Evolutionary conservation across 805 yeast species (phyloP).

Genomic region (Saturnispora bothae): DNA sequence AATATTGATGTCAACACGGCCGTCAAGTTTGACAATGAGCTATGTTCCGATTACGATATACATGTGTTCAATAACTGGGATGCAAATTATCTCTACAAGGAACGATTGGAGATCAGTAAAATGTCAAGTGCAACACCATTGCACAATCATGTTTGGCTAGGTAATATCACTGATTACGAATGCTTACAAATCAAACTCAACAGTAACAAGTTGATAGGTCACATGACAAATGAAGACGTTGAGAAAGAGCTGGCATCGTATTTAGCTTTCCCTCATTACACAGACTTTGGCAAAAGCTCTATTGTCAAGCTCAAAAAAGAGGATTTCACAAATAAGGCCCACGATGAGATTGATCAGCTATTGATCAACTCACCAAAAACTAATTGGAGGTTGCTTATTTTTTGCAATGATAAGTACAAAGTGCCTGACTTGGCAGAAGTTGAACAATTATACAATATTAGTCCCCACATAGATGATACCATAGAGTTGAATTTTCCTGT

Average conservation of each 20-base stretch:
- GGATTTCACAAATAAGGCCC: conserved; percentile 18
- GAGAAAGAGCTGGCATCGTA: not conserved
- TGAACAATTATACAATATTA: conserved; percentile 14
- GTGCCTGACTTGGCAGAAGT: conserved; percentile 40
- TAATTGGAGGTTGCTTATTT: conserved; percentile 44
- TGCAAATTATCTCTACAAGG: conserved; percentile 56
- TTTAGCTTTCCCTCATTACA: conserved; percentile 30
- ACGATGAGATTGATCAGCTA: conserved; percentile 19
- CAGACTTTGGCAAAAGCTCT: conserved; percentile 38
- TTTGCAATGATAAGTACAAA: conserved; percentile 48
- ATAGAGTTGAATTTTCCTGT: conserved; percentile 60
- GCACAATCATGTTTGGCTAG: conserved; percentile 55
- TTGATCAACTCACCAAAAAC: conserved; percentile 42
- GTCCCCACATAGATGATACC: conserved; percentile 6
- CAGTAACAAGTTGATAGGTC: conserved; percentile 9
- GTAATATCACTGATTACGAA: conserved; percentile 69
- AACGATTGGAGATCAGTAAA: conserved; percentile 69
- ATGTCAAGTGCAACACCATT: conserved; percentile 74
- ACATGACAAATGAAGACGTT: conserved; percentile 2
- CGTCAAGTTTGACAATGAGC: conserved; percentile 18
- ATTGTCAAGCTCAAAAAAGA: conserved; percentile 32
- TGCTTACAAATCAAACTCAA: conserved; percentile 25
- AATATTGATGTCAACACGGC: conserved; percentile 18
- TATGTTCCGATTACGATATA: conserved; percentile 29
- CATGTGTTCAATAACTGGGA: conserved; percentile 51